Percentiles rank a stretch among this genome's conserved stretches.
These are phyloP conservation scores for Penicillium flavigenum DNA, from an alignment of 495 filamentous ascomycete genomes.

Conservation along the genomic window DNA sequence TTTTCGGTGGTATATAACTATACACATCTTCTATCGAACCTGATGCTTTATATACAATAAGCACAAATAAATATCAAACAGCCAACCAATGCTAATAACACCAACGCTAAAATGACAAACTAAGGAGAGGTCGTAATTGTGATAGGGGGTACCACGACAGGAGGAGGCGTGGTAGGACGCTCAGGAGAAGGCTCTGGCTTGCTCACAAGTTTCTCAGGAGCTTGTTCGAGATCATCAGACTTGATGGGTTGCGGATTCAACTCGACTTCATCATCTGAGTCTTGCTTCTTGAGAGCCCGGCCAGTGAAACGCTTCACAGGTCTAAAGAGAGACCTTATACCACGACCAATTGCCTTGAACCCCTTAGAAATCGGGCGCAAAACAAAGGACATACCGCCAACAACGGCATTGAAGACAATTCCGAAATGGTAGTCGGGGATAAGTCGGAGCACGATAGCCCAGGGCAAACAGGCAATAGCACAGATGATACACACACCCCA, in stretches of 20 bases:
- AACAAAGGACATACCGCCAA: conserved; percentile 25
- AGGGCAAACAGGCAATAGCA: conserved; percentile 68
- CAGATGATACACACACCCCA: conserved; percentile 77
- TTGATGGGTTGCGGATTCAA: neutral
- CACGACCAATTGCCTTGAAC: conserved; percentile 19
- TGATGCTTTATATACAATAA: conserved; percentile 4
- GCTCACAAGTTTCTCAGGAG: conserved; percentile 11
- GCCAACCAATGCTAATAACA: conserved; percentile 4
- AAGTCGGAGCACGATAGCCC: conserved; percentile 69
- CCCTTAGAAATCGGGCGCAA: conserved; percentile 32
- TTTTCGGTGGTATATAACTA: neutral
- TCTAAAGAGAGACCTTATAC: conserved; percentile 20
- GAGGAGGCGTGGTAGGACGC: conserved; percentile 21
- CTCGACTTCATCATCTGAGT: neutral
- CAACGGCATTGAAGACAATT: conserved; percentile 38
- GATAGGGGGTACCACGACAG: conserved; percentile 36
- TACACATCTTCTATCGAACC: conserved; percentile 2
- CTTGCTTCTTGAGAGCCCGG: conserved; percentile 14
- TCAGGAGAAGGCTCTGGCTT: conserved; percentile 19
- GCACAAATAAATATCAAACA: neutral
- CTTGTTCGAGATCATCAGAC: conserved; percentile 15
- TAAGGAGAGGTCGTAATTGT: conserved; percentile 38
- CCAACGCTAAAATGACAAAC: conserved; percentile 11
- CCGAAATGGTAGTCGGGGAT: conserved; percentile 60
- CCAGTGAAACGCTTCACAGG: conserved; percentile 28